Evolutionary conservation across 768 basidiomycete species (phyloP).

Genomic region (Neoboletus brunneissimus): DNA sequence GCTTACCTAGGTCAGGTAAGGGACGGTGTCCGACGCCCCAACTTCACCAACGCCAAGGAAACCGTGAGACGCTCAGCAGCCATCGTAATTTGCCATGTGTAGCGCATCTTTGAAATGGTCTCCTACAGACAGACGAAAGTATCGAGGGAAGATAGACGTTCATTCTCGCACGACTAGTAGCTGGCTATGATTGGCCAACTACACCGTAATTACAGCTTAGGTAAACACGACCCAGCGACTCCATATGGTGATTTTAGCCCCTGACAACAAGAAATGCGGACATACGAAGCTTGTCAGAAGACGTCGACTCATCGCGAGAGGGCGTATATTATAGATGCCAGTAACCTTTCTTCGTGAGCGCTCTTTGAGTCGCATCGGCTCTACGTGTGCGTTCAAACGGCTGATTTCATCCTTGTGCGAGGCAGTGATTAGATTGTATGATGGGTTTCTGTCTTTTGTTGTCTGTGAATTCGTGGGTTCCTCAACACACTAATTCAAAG

Average conservation of each 20-base stretch:
- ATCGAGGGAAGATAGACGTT: neutral
- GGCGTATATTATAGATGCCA: no score
- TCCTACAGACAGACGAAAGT: neutral
- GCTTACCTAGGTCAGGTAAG: neutral
- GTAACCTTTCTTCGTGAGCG: no score
- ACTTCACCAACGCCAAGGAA: neutral
- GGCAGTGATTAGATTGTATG: neutral
- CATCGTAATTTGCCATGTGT: neutral
- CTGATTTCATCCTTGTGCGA: neutral
- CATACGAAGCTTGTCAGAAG: no score
- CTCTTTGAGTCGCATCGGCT: no score
- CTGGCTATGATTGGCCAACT: no score
- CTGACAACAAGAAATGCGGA: neutral
- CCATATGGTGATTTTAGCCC: neutral
- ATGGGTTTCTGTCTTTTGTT: fast-evolving
- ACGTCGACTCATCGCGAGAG: no score
- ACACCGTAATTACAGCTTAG: no score
- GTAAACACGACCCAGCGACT: no score
- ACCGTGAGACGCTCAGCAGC: neutral
- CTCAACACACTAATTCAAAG: neutral
- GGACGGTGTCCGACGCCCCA: neutral
- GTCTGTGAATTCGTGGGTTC: neutral
- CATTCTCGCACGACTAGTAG: no score
- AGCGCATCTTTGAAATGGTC: neutral
- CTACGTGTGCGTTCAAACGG: neutral